phyloP scores from a whole-genome alignment of 208 protist genomes.

The Wallacemonas sp. region DNA sequence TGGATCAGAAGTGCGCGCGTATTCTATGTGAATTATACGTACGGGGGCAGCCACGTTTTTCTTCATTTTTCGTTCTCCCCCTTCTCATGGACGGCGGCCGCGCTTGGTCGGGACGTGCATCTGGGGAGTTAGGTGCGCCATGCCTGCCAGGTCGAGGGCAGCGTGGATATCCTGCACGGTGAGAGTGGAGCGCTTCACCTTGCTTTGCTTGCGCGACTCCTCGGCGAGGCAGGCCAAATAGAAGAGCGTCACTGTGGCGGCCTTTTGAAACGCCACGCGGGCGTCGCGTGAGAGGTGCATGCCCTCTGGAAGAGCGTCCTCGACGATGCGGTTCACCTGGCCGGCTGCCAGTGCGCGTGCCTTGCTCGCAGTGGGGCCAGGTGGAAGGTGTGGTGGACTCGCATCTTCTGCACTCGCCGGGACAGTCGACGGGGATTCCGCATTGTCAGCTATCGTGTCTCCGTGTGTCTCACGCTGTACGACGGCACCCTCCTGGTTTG shows the following conservation, averaged over 20 bases:
- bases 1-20: too few species aligned
- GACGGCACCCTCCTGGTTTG: not conserved
- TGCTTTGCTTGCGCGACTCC: constrained; percentile 39
- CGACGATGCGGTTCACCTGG: constrained; percentile 65
- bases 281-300: constrained; percentile 70
- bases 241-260: constrained; percentile 58
- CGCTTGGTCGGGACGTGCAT: constrained; percentile 57
- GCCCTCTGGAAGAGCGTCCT: constrained; percentile 48
- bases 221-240: constrained; percentile 77
- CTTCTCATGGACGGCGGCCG: constrained; percentile 14
- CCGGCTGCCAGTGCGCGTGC: constrained; percentile 59
- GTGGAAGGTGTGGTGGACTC: not conserved
- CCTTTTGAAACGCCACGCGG: constrained; percentile 76
- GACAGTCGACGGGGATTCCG: too few species aligned
- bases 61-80: too few species aligned
- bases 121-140: constrained; percentile 59
- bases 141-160: constrained; percentile 66
- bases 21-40: too few species aligned
- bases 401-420: not conserved
- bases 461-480: not conserved
- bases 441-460: too few species aligned
- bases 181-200: constrained; percentile 56
- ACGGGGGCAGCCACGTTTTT: too few species aligned
- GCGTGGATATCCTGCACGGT: constrained; percentile 58
- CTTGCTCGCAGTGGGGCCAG: not conserved